Evolutionary conservation across 345 rosid genomes (phyloP).

Genomic region (Linum trigynum): DNA sequence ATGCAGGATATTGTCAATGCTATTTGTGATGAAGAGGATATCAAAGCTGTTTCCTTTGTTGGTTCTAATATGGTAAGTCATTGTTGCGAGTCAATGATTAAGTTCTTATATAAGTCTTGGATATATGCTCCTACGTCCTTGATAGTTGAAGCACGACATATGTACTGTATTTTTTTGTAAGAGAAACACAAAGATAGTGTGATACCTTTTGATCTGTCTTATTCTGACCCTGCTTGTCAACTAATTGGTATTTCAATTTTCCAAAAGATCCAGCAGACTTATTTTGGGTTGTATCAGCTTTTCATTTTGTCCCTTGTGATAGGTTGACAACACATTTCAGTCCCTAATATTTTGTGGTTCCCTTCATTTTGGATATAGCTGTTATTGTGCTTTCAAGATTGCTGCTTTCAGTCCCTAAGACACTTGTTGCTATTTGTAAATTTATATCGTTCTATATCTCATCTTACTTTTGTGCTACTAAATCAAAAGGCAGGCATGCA

Average conservation of each 20-base stretch:
- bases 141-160: not conserved
- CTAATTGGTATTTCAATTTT: not conserved
- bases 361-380: not conserved
- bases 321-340: not conserved
- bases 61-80: constrained; percentile 86
- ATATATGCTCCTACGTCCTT: not conserved
- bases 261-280: not conserved
- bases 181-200: not conserved
- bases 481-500: constrained; percentile 89
- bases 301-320: not conserved
- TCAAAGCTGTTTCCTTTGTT: constrained; percentile 88
- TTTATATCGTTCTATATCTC: not conserved
- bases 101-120: not conserved
- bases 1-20: constrained; percentile 83
- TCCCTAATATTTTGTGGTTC: not conserved
- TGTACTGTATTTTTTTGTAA: not conserved
- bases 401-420: not conserved
- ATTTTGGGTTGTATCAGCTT: not conserved
- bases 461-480: not conserved
- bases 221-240: not conserved
- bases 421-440: not conserved
- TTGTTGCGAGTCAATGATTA: not conserved
- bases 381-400: not conserved
- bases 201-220: not conserved
- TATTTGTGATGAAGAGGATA: constrained; percentile 74